Conservation (phyloP, 371 early-diverging fungal genomes). For the Haplosporangium sp. region DNA sequence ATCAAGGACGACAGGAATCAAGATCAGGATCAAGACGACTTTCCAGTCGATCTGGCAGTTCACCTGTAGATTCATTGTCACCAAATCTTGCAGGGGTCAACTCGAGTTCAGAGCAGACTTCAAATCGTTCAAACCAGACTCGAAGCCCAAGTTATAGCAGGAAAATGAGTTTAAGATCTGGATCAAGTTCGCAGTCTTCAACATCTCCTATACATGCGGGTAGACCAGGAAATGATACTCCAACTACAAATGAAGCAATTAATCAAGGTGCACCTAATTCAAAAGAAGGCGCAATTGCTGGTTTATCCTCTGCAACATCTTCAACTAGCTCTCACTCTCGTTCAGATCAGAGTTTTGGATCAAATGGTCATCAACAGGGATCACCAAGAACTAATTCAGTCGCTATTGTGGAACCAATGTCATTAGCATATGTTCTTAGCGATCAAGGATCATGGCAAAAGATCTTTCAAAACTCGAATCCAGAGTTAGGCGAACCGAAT, state of each 20-base stretch:
- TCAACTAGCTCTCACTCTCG: not conserved
- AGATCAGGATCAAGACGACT: not conserved
- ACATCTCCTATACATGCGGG: not conserved
- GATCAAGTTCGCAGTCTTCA: conserved; percentile 7
- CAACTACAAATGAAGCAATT: not conserved
- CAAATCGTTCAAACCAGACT: conserved; percentile 10
- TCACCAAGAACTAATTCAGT: not conserved
- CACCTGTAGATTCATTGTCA: not conserved
- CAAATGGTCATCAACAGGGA: not conserved
- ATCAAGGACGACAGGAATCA: not conserved
- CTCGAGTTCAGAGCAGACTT: not conserved
- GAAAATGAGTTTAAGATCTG: conserved; percentile 21
- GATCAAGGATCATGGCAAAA: conserved; percentile 77
- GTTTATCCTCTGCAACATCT: not conserved
- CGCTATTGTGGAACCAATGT: conserved; percentile 30
- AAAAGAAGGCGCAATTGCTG: conserved; percentile 23
- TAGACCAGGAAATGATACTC: not conserved
- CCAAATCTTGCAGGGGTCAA: not conserved
- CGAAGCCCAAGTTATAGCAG: conserved; percentile 15
- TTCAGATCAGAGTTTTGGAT: not conserved
- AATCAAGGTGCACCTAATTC: conserved; percentile 22
- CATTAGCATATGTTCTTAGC: conserved; percentile 51
- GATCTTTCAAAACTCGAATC: conserved; percentile 78
- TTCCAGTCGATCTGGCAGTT: not conserved
- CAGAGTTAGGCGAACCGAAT: conserved; percentile 58